Conservation (phyloP, 768 basidiomycete species). For the Exidia glandulosa region DNA sequence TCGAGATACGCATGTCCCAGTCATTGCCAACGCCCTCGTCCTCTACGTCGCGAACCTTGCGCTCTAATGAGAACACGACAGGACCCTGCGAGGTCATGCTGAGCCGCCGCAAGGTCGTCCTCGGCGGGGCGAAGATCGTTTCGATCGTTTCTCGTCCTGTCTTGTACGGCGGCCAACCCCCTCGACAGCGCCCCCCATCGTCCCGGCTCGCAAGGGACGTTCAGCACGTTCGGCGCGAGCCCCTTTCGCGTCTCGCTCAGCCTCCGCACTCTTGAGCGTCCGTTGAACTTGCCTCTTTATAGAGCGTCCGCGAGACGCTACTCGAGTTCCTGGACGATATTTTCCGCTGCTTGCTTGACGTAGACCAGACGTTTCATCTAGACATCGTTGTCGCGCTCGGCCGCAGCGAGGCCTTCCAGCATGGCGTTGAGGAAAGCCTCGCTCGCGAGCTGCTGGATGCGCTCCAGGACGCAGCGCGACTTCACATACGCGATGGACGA, state of each 20-base stretch:
- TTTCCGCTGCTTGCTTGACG: conserved; percentile 58
- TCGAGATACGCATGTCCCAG: conserved; percentile 25
- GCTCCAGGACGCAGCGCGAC: not conserved
- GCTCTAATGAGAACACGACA: conserved; percentile 44
- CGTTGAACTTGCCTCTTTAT: conserved; percentile 37
- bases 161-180: not conserved
- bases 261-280: conserved; percentile 51
- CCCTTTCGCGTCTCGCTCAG: conserved; percentile 53
- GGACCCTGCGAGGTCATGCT: conserved; percentile 30
- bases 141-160: conserved; percentile 42
- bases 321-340: conserved; percentile 57
- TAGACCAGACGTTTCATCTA: conserved; percentile 65
- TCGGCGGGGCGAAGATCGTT: conserved; percentile 51
- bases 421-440: conserved; percentile 28
- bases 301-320: conserved; percentile 42
- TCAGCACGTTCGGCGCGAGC: not conserved
- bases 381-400: conserved; percentile 41
- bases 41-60: conserved; percentile 43
- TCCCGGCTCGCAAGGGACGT: not conserved
- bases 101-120: conserved; percentile 27
- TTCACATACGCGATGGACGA: not conserved
- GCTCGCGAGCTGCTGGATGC: conserved; percentile 4
- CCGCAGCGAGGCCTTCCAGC: conserved; percentile 24
- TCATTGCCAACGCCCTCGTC: conserved; percentile 35
- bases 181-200: not conserved